Conservation (phyloP, 768 basidiomycete genomes). For the Pleurotus giganteus region DNA sequence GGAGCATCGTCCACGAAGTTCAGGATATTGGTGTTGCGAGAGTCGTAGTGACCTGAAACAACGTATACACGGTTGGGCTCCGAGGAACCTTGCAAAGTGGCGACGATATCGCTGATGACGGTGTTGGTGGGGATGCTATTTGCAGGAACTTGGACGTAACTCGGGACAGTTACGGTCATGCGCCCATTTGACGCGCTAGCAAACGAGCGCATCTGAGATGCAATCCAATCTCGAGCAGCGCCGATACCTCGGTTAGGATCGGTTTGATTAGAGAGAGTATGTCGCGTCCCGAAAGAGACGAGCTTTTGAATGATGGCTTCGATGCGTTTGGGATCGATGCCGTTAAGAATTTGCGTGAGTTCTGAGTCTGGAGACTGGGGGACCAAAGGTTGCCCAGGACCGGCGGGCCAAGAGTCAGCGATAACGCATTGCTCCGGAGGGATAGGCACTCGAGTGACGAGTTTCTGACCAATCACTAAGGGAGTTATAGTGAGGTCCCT, state of each 20-base stretch:
- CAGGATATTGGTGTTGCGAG: slow-evolving; percentile 35
- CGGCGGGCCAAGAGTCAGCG: slow-evolving; percentile 43
- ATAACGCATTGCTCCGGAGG: slow-evolving; percentile 9
- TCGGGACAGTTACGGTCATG: slow-evolving; percentile 43
- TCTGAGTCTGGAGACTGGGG: slow-evolving; percentile 44
- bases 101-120: slow-evolving; percentile 49
- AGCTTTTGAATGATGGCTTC: slow-evolving; percentile 48
- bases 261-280: slow-evolving; percentile 52
- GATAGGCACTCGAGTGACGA: slow-evolving; percentile 3
- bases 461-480: background rate
- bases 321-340: slow-evolving; percentile 44
- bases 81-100: slow-evolving; percentile 44
- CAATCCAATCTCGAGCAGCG: slow-evolving; percentile 56
- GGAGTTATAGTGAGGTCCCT: background rate
- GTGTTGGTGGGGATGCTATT: slow-evolving; percentile 37
- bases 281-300: slow-evolving; percentile 53
- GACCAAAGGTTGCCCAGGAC: slow-evolving; percentile 39
- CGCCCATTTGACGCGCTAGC: slow-evolving; percentile 37
- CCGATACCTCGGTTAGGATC: slow-evolving; percentile 52
- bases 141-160: slow-evolving; percentile 40
- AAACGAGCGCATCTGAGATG: slow-evolving; percentile 38
- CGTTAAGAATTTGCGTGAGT: slow-evolving; percentile 42
- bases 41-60: slow-evolving; percentile 56
- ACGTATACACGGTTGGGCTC: slow-evolving; percentile 52
- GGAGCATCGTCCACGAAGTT: slow-evolving; percentile 46